phyloP scores from a whole-genome alignment of 306 rosid genomes.

The Boehmeria nivea region DNA sequence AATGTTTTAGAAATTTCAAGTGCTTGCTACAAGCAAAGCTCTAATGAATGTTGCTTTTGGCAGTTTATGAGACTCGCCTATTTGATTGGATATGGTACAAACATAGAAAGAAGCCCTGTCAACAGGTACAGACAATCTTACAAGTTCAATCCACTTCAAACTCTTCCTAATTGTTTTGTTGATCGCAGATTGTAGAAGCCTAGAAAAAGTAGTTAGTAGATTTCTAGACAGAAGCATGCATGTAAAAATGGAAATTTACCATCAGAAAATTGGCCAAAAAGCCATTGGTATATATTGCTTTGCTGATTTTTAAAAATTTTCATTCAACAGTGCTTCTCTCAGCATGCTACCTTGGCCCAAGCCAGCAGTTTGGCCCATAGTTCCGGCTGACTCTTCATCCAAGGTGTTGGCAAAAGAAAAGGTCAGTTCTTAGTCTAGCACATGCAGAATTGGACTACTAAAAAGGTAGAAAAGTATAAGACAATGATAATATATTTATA shows the following conservation, averaged over 20 bases:
- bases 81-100: slow-evolving; percentile 80
- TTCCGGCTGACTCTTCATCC: slow-evolving; percentile 78
- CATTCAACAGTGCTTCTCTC: slow-evolving; percentile 71
- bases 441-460: background rate
- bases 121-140: slow-evolving; percentile 61
- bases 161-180: slow-evolving; percentile 12
- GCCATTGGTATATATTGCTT: background rate
- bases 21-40: background rate
- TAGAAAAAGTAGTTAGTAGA: background rate
- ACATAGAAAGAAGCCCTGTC: slow-evolving; percentile 91
- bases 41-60: slow-evolving; percentile 38
- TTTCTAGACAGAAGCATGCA: too few species aligned
- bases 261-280: background rate
- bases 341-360: slow-evolving; percentile 99
- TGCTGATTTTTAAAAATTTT: background rate
- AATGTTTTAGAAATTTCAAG: too few species aligned
- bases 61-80: slow-evolving; percentile 99
- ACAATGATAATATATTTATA: too few species aligned
- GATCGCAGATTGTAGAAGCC: slow-evolving; percentile 7
- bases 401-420: slow-evolving; percentile 89
- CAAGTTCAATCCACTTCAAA: background rate
- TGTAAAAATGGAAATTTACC: background rate
- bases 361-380: slow-evolving; percentile 87
- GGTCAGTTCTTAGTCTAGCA: slow-evolving; percentile 47
- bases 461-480: too few species aligned